Base-by-base conservation (phyloP, 2,329 filamentous ascomycete genomes). In the Pestalotiopsis sp. region DNA sequence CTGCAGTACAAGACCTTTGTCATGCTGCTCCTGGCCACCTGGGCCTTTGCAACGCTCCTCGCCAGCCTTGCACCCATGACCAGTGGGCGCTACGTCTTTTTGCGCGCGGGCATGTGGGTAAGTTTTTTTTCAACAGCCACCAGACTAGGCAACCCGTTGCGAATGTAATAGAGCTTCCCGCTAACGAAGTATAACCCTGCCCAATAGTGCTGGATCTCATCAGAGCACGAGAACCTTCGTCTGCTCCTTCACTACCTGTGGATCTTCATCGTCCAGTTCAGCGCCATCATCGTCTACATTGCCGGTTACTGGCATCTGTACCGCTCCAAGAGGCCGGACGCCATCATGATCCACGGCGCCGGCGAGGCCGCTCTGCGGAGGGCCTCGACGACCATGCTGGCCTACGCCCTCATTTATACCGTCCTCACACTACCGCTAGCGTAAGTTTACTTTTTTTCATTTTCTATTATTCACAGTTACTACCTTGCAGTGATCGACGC, bases 161-260 rank as follows among this genome's bases (percentile, higher is more conserved):
- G 57, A 13, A 40, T 27, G 14, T 36, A 20, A 38, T 25, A 11
- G 36, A 20, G 17, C 20, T 27, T 52, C 17, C 45, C 38, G 41
- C 63, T 49, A 57, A 66, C 17, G 17, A 17, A 25, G 45, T 57
- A 36, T 36, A 36, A 36, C 31, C 31, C 45, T 52, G 20, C 31
- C 12, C 57, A n/a, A 4, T 63, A 82, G 85, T 89, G 86, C 74
- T 89, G 86, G 86, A 83, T 88, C 27, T 82, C 82, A 40, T 74
- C 79, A 3, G 78, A 83, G 5, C 80, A 84, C 68, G 79, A 83
- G 65, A 75, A 74, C 20, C 78, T 87, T 3, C 83, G 86, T 17
- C 78, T 89, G 4, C 82, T 80, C 70, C 80, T 85, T 2, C 86
- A 88, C 70, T 88, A 88, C 72, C 73, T 87, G 61, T 88, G 85